phyloP scores from a whole-genome alignment of 495 filamentous ascomycete species.

The Corynascus novoguineensis region DNA sequence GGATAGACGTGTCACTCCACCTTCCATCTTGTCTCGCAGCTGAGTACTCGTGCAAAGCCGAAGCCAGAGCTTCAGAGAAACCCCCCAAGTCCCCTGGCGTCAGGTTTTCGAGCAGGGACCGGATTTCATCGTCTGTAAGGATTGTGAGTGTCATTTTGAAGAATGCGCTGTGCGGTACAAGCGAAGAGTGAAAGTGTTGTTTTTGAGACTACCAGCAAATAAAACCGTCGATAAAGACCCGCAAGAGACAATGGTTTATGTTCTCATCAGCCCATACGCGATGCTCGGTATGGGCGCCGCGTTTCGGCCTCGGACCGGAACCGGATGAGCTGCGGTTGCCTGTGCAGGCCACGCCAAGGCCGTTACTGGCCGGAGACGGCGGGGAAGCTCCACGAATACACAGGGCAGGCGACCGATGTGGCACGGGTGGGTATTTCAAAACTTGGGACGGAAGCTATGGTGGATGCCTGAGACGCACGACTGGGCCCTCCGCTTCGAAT shows the following conservation, averaged over 20 bases:
- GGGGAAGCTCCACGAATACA: neutral
- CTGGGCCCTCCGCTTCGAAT: too few relatives aligned
- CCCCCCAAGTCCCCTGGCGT: conserved; percentile 59
- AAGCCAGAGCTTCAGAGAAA: conserved; percentile 60
- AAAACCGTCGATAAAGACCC: neutral
- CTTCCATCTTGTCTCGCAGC: conserved; percentile 54
- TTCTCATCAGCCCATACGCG: too few relatives aligned
- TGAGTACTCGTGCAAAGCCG: conserved; percentile 77
- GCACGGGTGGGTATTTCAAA: too few relatives aligned
- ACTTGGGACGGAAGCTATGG: too few relatives aligned
- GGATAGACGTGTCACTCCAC: conserved; percentile 43
- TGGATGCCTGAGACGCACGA: too few relatives aligned
- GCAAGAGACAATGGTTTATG: neutral
- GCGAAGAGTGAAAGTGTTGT: neutral
- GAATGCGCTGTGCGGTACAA: neutral
- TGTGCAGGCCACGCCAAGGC: neutral
- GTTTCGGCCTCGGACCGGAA: too few relatives aligned
- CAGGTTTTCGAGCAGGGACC: conserved; percentile 64
- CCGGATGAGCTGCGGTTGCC: neutral
- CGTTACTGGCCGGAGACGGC: conserved; percentile 5
- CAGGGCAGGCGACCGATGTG: too few relatives aligned
- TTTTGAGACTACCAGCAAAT: neutral
- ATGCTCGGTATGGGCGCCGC: neutral
- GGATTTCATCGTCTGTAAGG: conserved; percentile 66
- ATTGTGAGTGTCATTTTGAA: conserved; percentile 71